These are phyloP conservation scores for Phoma herbarum DNA, from an alignment of 2,329 filamentous ascomycete genomes.

Conservation along the genomic window DNA sequence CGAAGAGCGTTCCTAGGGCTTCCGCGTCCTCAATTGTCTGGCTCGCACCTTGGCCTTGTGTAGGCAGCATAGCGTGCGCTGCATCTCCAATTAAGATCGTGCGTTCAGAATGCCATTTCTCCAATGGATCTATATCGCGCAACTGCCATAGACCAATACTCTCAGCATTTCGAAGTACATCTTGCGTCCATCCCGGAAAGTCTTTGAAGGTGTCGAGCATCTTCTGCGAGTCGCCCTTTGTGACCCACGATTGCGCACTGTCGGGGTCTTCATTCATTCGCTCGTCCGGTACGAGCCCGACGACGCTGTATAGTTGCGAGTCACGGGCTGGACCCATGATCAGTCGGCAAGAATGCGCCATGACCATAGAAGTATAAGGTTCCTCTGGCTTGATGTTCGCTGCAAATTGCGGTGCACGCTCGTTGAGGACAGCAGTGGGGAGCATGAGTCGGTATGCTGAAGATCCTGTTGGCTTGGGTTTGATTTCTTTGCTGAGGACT, in stretches of 20 bases:
- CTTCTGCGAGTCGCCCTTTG: not conserved
- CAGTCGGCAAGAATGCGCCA: not conserved
- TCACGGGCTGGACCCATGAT: not conserved
- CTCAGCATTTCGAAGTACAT: not conserved
- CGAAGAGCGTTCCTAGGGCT: not conserved
- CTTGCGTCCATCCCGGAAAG: not conserved
- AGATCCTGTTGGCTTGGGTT: not conserved
- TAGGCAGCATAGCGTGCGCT: constrained; percentile 64
- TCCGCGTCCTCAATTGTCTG: constrained; percentile 64
- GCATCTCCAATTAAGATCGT: constrained; percentile 66
- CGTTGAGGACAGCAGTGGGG: not conserved
- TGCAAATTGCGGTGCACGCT: not conserved
- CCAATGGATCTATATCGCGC: constrained; percentile 55
- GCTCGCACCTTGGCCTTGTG: constrained; percentile 63
- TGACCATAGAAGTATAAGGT: not conserved
- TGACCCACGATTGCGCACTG: not conserved
- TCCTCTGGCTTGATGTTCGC: not conserved
- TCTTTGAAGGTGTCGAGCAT: not conserved
- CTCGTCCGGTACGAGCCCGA: not conserved
- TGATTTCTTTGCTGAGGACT: not conserved
- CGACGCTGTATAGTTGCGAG: not conserved
- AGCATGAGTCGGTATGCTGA: not conserved
- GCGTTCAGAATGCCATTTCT: constrained; percentile 56
- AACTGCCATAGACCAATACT: constrained; percentile 53
- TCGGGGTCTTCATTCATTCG: not conserved